Evolutionary conservation across 176 grass and related monocot genomes (phyloP), one percentile per base, ranked within the genome.

Genomic region (Lolium perenne): DNA sequence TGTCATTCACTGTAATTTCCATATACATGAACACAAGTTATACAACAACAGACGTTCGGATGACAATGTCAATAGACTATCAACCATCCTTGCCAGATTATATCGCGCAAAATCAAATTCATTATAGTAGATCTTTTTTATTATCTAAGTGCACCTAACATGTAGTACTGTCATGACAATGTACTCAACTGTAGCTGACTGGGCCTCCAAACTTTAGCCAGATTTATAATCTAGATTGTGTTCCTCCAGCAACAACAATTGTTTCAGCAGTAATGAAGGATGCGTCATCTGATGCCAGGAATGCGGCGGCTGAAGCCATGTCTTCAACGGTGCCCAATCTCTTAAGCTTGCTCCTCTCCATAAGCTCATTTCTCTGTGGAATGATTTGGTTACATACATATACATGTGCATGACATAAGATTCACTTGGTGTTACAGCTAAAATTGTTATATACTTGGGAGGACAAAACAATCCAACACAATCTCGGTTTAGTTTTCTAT

Each of bases 221-320:
- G 79, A 76, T 74, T 85, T 89, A 94, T 53, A 97, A 79, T 53
- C 95, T 94, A 53, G 95, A 97, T 38, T 83, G 95, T 3, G n/a
- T 84, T 25, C 95, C 92, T 25, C 95, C 95, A 45, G 95, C 95
- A 86, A 98, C 86, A 64, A 95, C 93, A 17, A 95, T 86, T 8
- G 93, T 98, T 98, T 98, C 96, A 16, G 86, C 96, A 14, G 96
- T 95, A 54, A 98, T 95, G 79, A 84, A 98, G 12, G 96, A 93
- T 23, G 93, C 74, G 25, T 98, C 96, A 8, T 95, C 93, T 8
- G 96, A 98, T 32, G 96, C 96, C 70, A 98, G 78, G 61, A 98
- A 98, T 13, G 91, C 93, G 0, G 84, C 86, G 1, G 91, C 88
- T 18, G 93, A 88, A 60, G 90, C 93, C 93, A 98, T 98, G 88